Evolutionary conservation across 805 yeast genomes (phyloP), one percentile per base, ranked within the genome.

Genomic region (Candida arabinofermentans): DNA sequence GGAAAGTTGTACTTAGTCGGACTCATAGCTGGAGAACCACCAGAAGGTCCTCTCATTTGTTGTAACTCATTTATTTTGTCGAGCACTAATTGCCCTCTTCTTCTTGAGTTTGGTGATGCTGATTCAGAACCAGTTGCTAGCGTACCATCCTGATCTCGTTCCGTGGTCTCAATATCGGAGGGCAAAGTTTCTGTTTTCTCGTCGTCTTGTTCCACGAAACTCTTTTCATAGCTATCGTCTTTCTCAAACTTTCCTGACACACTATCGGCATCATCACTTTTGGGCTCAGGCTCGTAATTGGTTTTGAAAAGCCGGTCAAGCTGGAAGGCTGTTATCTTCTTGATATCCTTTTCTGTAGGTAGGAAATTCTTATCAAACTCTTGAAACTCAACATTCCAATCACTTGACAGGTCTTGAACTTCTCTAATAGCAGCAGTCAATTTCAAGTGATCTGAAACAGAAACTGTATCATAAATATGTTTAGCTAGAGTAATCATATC

Each of bases 311-410:
- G 71, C 50, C 82, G 84, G 46, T 81, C 79, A 54, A 91, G 67
- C 57, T 91, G 98, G 52, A 83, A 82, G 4, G 96, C 85, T 2
- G 99, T 90, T 34, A 93, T 86, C 48, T 87, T 73, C 5, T 95
- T 81, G 50, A 93, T 86, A 71, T 93, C 99, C 54, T 83, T 86
- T 60, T 93, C 98, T 8, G 95, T 80, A 1, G 98, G 98, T 45
- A 91, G 72, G 57, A 75, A 93, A 17, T 72, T 72, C 34, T 74
- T 73, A 45, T 86, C 97, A 65, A 93, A 91, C 7, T 78, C 84
- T 27, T 78, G 73, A 54, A 93, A 89, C 43, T 83, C 95, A 18
- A 64, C 53, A 62, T 91, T 96, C 98, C 98, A 93, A 31, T 71
- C 75, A 18, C 87, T 89, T 3, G 95, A 90, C 23, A 81, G 65